phyloP scores from a whole-genome alignment of 2,329 filamentous ascomycete genomes.

The Colletotrichum liriopes region DNA sequence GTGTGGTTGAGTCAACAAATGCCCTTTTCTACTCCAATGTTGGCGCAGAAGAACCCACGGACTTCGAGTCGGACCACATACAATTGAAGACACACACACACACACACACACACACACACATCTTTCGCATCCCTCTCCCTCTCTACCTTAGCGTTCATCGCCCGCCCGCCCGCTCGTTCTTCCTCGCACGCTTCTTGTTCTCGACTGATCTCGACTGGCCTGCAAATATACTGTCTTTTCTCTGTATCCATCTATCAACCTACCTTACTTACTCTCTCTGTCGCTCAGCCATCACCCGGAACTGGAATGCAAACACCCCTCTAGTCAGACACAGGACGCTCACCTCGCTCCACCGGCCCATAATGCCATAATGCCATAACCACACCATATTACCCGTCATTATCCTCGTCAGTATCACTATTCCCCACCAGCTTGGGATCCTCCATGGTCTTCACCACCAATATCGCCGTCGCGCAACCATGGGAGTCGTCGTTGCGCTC shows the following conservation, averaged over 20 bases:
- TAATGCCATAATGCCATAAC: slow-evolving; percentile 43
- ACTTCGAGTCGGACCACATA: slow-evolving; percentile 15
- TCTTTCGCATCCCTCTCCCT: slow-evolving; percentile 5
- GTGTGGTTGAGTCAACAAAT: slow-evolving; percentile 18
- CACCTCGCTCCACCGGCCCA: slow-evolving; percentile 27
- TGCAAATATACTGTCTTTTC: not conserved
- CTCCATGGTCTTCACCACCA: slow-evolving; percentile 38
- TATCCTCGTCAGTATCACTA: slow-evolving; percentile 37
- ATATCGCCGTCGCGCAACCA: slow-evolving; percentile 47
- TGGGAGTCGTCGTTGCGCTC: slow-evolving; percentile 64
- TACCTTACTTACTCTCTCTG: slow-evolving; percentile 16
- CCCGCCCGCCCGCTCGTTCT: slow-evolving; percentile 4
- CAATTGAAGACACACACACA: not conserved
- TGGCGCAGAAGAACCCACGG: slow-evolving; percentile 8
- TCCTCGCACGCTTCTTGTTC: not conserved
- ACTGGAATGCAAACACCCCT: slow-evolving; percentile 38
- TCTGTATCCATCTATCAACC: not conserved
- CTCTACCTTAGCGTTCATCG: not conserved
- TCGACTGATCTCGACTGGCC: not conserved
- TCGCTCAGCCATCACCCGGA: slow-evolving; percentile 18
- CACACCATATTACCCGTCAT: slow-evolving; percentile 21
- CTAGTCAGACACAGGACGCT: slow-evolving; percentile 35
- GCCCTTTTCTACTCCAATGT: not conserved
- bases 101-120: not conserved
- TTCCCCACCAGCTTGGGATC: slow-evolving; percentile 34